These are phyloP conservation scores for Diversispora eburnea DNA, from an alignment of 192 early-diverging fungal genomes.

Conservation along the genomic window DNA sequence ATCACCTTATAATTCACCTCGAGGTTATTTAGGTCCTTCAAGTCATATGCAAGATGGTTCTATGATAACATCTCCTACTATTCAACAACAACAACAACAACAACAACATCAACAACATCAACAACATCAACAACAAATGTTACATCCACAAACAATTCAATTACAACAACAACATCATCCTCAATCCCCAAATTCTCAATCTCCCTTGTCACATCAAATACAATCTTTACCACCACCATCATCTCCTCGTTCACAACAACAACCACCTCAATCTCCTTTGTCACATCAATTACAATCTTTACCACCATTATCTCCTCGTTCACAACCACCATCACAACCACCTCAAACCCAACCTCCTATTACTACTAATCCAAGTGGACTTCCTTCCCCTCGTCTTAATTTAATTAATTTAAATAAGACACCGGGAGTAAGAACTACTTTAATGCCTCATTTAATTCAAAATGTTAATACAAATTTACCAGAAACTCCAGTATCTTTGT, in stretches of 20 bases:
- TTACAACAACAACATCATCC: conserved; percentile 4
- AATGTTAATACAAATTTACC: neutral
- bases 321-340: neutral
- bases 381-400: neutral
- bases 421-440: neutral
- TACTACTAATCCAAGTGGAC: neutral
- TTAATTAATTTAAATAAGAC: neutral
- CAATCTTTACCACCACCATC: neutral
- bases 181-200: neutral
- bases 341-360: neutral
- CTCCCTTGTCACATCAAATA: neutral
- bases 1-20: too few relatives aligned
- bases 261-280: neutral
- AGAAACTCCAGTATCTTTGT: neutral
- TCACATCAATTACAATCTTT: neutral
- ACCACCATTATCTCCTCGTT: neutral
- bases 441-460: neutral
- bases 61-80: too few relatives aligned
- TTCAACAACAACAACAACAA: too few relatives aligned
- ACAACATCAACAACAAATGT: neutral
- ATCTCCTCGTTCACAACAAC: neutral
- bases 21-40: too few relatives aligned
- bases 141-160: neutral
- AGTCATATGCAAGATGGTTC: too few relatives aligned
- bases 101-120: too few relatives aligned